Conservation (phyloP, 768 basidiomycete genomes). For the Lenzites betulinus region DNA sequence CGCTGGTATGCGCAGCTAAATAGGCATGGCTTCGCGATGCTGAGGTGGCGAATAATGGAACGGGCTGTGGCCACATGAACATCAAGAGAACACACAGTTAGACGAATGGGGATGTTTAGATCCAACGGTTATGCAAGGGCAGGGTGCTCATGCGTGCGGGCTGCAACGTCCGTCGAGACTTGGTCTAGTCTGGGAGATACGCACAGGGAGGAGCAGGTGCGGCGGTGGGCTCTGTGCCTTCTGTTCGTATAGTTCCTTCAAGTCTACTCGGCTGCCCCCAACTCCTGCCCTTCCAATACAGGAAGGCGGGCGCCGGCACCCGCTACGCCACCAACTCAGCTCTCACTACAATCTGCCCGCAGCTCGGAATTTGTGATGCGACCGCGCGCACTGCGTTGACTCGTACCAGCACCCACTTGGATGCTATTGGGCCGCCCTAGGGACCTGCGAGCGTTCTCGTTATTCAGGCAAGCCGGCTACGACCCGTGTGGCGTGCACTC, state of each 20-base stretch:
- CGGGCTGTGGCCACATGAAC: constrained; percentile 9
- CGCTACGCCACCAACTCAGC: constrained; percentile 42
- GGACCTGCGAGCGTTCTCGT: not conserved
- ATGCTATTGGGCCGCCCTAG: constrained; percentile 2
- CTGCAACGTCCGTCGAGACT: constrained; percentile 8
- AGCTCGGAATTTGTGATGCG: constrained; percentile 1
- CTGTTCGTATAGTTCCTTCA: constrained; percentile 18
- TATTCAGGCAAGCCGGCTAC: constrained; percentile 30
- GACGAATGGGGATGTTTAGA: constrained; percentile 24
- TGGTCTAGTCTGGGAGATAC: constrained; percentile 17
- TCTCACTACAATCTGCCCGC: constrained; percentile 31
- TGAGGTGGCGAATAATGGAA: constrained; percentile 28
- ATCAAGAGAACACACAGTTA: constrained; percentile 39
- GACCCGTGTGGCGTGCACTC: constrained; percentile 33
- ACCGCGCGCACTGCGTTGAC: constrained; percentile 17
- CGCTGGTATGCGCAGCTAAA: constrained; percentile 54
- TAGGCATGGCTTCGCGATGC: constrained; percentile 51
- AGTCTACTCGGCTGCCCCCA: constrained; percentile 38
- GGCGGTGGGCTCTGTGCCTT: constrained; percentile 14
- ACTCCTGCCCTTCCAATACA: constrained; percentile 42
- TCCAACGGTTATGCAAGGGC: constrained; percentile 4
- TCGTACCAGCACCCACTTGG: constrained; percentile 20
- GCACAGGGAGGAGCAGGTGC: constrained; percentile 20
- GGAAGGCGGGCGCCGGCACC: constrained; percentile 41
- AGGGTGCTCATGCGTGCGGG: constrained; percentile 23